A percentile compares a stretch with the other conserved stretches of the same genome.
Evolutionary conservation across 208 protist genomes (phyloP).

Genomic region (Strigomonas culicis): DNA sequence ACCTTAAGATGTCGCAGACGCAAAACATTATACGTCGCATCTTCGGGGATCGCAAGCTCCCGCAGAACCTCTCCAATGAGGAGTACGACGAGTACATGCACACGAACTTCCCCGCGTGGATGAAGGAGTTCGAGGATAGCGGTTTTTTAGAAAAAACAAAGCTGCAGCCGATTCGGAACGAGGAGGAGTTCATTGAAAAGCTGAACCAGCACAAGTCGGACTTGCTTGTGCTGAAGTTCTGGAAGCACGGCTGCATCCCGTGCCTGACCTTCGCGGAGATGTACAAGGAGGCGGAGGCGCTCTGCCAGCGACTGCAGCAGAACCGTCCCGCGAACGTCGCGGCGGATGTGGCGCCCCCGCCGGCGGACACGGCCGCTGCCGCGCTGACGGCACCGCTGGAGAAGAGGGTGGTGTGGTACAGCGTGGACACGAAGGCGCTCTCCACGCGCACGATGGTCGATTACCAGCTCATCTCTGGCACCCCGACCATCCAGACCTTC

Average conservation of each 20-base stretch:
- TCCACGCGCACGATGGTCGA: constrained; percentile 64
- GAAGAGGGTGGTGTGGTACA: constrained; percentile 79
- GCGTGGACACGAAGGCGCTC: constrained; percentile 80
- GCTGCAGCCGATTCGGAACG: constrained; percentile 72
- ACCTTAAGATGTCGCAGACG: constrained; percentile 46
- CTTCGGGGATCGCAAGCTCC: constrained; percentile 77
- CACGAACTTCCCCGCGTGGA: constrained; percentile 79
- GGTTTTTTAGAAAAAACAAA: constrained; percentile 88
- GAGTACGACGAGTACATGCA: constrained; percentile 88
- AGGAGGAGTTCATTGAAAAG: constrained; percentile 84
- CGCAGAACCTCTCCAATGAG: constrained; percentile 59
- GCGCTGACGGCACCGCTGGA: too few relatives aligned
- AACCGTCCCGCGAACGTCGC: too few relatives aligned
- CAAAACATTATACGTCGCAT: constrained; percentile 88
- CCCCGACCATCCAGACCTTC: constrained; percentile 90
- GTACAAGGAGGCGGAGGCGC: constrained; percentile 81
- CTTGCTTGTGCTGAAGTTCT: constrained; percentile 91
- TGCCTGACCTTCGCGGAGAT: constrained; percentile 90
- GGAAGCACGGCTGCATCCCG: constrained; percentile 92
- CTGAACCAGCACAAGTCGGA: constrained; percentile 86
- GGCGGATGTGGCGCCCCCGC: too few relatives aligned
- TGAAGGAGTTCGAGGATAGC: constrained; percentile 86
- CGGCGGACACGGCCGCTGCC: too few relatives aligned
- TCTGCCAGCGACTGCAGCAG: constrained; percentile 16
- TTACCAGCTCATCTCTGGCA: constrained; percentile 87